Conservation (phyloP, 306 rosid species). For the Lupinus albus region DNA sequence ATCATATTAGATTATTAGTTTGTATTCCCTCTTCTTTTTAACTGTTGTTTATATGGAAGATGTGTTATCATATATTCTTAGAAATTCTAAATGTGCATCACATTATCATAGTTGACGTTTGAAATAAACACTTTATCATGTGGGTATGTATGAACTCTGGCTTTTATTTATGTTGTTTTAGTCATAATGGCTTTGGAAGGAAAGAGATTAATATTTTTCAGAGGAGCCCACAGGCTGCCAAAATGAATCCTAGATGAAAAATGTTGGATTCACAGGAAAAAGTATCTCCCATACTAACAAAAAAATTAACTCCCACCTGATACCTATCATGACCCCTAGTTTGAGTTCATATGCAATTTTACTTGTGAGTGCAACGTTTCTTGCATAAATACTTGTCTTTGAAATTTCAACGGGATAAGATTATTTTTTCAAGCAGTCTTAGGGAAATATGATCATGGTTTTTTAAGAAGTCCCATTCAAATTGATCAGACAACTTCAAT, state of each 20-base stretch:
- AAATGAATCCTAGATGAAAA: slow-evolving; percentile 1
- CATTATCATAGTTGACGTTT: neutral
- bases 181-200: neutral
- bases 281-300: neutral
- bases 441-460: neutral
- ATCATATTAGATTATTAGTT: neutral
- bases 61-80: neutral
- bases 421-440: neutral
- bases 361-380: neutral
- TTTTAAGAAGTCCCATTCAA: neutral
- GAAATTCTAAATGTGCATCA: neutral
- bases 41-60: neutral
- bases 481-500: neutral
- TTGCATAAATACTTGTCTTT: neutral
- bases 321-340: neutral
- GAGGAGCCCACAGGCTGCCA: neutral
- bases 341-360: neutral
- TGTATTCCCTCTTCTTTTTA: neutral
- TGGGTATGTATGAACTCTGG: neutral
- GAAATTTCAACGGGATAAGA: neutral
- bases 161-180: slow-evolving; percentile 6
- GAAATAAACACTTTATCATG: neutral
- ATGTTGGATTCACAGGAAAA: neutral
- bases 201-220: neutral
- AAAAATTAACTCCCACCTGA: neutral